Percentiles rank a stretch among this genome's conserved stretches.
Conservation (phyloP, 768 basidiomycete species). For the Mrakia gelida region DNA sequence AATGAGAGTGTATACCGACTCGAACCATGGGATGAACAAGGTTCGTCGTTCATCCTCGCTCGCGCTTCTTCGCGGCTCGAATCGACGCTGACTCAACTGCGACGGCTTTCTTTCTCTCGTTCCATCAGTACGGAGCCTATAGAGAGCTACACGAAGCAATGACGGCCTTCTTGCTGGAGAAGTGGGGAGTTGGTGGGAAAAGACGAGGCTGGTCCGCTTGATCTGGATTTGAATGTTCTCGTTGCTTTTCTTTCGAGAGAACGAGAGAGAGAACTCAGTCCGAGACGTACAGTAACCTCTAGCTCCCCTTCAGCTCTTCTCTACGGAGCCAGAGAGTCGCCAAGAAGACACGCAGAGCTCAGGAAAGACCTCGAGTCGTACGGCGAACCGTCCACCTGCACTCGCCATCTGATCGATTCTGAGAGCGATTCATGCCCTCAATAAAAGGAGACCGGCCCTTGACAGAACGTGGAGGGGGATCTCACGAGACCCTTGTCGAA, state of each 20-base stretch:
- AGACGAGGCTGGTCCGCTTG: conserved; percentile 15
- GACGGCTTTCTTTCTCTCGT: conserved; percentile 53
- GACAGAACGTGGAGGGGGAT: too few relatives aligned
- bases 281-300: too few relatives aligned
- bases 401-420: too few relatives aligned
- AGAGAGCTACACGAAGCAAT: conserved; percentile 83
- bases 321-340: neutral
- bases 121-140: conserved; percentile 64
- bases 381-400: too few relatives aligned
- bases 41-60: neutral
- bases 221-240: neutral
- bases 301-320: too few relatives aligned
- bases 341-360: too few relatives aligned
- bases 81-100: neutral
- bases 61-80: too few relatives aligned
- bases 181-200: conserved; percentile 61
- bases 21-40: conserved; percentile 44
- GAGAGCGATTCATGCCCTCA: too few relatives aligned
- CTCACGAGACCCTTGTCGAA: too few relatives aligned
- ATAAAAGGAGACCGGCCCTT: too few relatives aligned
- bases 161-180: conserved; percentile 76
- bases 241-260: neutral
- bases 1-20: conserved; percentile 97
- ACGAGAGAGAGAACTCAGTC: too few relatives aligned
- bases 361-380: too few relatives aligned